Evolutionary conservation across 768 basidiomycete genomes (phyloP).

Genomic region (Clathrus columnatus): DNA sequence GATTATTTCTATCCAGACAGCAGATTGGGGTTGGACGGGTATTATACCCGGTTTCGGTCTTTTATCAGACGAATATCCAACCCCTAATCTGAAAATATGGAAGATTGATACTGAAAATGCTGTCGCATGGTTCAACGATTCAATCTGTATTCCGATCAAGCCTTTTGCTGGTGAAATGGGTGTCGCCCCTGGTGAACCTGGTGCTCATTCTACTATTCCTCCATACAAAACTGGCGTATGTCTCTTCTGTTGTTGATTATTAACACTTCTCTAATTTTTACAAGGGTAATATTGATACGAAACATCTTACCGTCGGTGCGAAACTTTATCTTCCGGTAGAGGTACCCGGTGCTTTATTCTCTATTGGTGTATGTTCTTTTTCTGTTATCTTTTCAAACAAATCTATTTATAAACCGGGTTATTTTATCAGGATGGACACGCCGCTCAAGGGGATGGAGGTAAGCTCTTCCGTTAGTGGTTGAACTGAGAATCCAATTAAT

Average conservation of each 20-base stretch:
- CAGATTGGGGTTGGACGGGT: conserved; percentile 57
- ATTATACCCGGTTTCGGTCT: conserved; percentile 53
- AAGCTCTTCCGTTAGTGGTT: conserved; percentile 14
- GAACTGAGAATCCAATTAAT: neutral
- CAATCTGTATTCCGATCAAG: conserved; percentile 39
- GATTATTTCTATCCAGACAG: conserved; percentile 41
- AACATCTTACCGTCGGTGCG: conserved; percentile 45
- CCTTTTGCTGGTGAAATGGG: conserved; percentile 64
- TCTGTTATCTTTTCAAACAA: neutral
- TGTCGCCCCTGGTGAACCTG: conserved; percentile 40
- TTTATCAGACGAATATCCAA: conserved; percentile 45
- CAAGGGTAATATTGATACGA: conserved; percentile 52
- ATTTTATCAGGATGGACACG: conserved; percentile 47
- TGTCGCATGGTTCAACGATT: conserved; percentile 44
- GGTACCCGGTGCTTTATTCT: conserved; percentile 51
- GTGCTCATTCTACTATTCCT: conserved; percentile 53
- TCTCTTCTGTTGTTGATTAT: neutral
- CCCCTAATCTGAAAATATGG: conserved; percentile 48
- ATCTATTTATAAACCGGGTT: neutral
- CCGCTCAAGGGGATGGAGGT: conserved; percentile 62
- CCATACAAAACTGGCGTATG: conserved; percentile 44
- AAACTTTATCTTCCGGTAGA: conserved; percentile 50
- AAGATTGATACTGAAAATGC: conserved; percentile 31
- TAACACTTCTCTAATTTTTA: neutral
- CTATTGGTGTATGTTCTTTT: conserved; percentile 39